Evolutionary conservation across 2,329 filamentous ascomycete species (phyloP), one percentile per base, ranked within the genome.

Genomic region (Thelonectria olida): DNA sequence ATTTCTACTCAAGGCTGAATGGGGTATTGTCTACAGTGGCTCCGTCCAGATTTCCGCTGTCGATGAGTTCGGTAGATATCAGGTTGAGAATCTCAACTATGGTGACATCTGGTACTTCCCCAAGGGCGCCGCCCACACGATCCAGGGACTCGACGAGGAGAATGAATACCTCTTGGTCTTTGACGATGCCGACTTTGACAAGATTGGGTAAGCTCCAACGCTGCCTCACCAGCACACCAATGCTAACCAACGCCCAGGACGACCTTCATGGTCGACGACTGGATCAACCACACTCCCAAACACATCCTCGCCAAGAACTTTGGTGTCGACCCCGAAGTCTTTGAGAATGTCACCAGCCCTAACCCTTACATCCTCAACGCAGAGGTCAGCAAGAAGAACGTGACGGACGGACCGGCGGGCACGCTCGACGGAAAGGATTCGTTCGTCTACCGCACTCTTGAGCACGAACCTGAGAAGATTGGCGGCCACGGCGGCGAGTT

Each of bases 41-140:
- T 81, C 81, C 2, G 80, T 90, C 6, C 72, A 86, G 5, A 73
- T 90, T 20, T 87, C 85, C 2, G 86, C 85, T 1, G 87, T 90
- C 4, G 85, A 90, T 62, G 85, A 90, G 70, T 76, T 86, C 31
- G 88, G 88, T 28, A 73, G 81, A 48, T 84, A 85, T 69, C 79
- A 86, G 67, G 78, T 81, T 23, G 83, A 86, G 60, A 82, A 80
- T 58, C 82, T 89, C 12, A 81, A 81, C 49, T 86, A 83, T 47
- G 88, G 88, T 15, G 88, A 90, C 61, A 85, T 90, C 47, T 90
- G 88, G 87, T 90, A 90, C 72, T 90, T 90, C 67, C 88, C 88
- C 27, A 88, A 90, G 72, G 89, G 88, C 4, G 80, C 81, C 4
- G 85, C 86, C 0, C 88, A 91, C 52, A 87, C 86, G 1, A 77